A percentile compares a stretch with the other conserved stretches of the same genome.
Conservation (phyloP, 1,139 yeast species). For the Pichia sp. region DNA sequence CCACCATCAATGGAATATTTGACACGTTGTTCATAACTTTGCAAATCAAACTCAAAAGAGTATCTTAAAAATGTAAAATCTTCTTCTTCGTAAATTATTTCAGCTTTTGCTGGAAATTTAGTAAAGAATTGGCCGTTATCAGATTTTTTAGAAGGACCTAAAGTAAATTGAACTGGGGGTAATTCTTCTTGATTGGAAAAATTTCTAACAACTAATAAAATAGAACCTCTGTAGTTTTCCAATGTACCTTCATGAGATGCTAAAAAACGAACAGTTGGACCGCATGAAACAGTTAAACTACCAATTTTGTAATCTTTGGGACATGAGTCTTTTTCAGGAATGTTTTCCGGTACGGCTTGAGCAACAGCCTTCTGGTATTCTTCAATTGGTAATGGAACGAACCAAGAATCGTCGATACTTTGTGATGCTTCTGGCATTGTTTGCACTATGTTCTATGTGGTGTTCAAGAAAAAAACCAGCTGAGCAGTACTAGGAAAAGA, state of each 20-base stretch:
- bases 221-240: slow-evolving; percentile 55
- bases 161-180: slow-evolving; percentile 11
- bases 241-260: slow-evolving; percentile 49
- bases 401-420: slow-evolving; percentile 18
- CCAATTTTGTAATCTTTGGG: slow-evolving; percentile 24
- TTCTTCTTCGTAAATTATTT: slow-evolving; percentile 40
- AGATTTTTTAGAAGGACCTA: slow-evolving; percentile 9
- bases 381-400: slow-evolving; percentile 24
- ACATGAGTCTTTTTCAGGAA: slow-evolving; percentile 13
- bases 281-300: slow-evolving; percentile 53
- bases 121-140: neutral
- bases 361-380: slow-evolving; percentile 19
- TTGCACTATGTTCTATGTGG: no score
- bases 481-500: no score
- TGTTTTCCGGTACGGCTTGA: slow-evolving; percentile 19
- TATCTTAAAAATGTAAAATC: slow-evolving; percentile 61
- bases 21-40: slow-evolving; percentile 49
- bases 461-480: no score
- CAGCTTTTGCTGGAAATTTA: slow-evolving; percentile 10
- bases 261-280: slow-evolving; percentile 67
- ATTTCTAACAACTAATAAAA: slow-evolving; percentile 49
- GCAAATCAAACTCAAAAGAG: slow-evolving; percentile 43
- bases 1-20: slow-evolving; percentile 51
- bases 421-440: no score
- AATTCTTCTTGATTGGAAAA: slow-evolving; percentile 23